Evolutionary conservation across 148 eudicot species (phyloP).

Genomic region (Silene latifolia): DNA sequence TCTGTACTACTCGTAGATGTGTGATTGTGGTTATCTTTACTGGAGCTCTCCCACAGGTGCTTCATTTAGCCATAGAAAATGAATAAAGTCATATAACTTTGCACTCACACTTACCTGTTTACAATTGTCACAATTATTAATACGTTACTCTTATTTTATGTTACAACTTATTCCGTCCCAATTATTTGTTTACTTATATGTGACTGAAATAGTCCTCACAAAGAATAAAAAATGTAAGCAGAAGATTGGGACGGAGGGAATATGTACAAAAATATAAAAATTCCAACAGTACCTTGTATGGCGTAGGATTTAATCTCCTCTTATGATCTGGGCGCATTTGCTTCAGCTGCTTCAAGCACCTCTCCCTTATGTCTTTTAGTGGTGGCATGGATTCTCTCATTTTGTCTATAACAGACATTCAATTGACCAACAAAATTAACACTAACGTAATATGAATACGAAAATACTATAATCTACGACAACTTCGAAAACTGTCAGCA

Average conservation of each 20-base stretch:
- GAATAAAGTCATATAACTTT: constrained; percentile 66
- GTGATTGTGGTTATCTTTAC: constrained; percentile 28
- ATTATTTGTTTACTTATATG: too few species aligned
- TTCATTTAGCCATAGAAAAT: constrained; percentile 79
- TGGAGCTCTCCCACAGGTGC: constrained; percentile 86
- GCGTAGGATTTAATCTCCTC: constrained; percentile 94
- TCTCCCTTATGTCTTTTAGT: constrained; percentile 54
- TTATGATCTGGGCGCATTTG: constrained; percentile 91
- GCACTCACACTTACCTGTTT: constrained; percentile 72
- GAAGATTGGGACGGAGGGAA: too few species aligned
- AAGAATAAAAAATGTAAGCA: too few species aligned
- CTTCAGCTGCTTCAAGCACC: constrained; percentile 72
- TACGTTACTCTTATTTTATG: background rate
- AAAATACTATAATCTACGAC: too few species aligned
- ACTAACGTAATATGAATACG: too few species aligned
- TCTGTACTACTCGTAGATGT: constrained; percentile 9
- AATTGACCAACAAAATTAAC: too few species aligned
- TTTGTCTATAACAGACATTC: constrained; percentile 37
- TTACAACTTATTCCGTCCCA: too few species aligned
- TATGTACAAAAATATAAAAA: background rate
- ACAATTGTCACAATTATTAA: background rate
- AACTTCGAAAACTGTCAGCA: too few species aligned
- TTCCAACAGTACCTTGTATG: constrained; percentile 64
- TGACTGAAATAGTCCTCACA: too few species aligned
- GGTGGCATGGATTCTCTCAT: constrained; percentile 63